Evolutionary conservation across 495 filamentous ascomycete species (phyloP).

Genomic region (Aspergillus bridgeri): DNA sequence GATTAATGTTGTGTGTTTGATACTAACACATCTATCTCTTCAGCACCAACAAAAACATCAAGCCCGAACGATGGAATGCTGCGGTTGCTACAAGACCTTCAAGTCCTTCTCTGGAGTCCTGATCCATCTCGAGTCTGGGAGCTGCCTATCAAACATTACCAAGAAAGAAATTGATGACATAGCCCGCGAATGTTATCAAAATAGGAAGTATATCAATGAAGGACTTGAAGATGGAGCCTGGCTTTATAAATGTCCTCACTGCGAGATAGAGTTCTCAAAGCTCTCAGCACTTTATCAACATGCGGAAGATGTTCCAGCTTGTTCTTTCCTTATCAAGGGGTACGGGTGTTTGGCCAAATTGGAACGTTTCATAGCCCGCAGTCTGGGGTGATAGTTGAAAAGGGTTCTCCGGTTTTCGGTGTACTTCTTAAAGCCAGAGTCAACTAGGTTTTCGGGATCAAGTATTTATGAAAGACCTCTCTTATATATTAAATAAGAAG

Average conservation of each 20-base stretch:
- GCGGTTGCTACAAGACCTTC: conserved; percentile 16
- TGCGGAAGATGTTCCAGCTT: conserved; percentile 13
- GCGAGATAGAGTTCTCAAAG: conserved; percentile 8
- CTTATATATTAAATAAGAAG: no score
- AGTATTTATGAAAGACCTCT: no score
- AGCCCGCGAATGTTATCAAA: conserved; percentile 13
- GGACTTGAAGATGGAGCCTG: conserved; percentile 4
- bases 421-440: background rate
- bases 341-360: conserved; percentile 10
- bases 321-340: conserved; percentile 1
- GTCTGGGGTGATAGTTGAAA: conserved; percentile 7
- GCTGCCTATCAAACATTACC: conserved; percentile 11
- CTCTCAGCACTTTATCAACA: conserved; percentile 14
- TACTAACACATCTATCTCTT: conserved; percentile 8
- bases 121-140: conserved; percentile 17
- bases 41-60: conserved; percentile 16
- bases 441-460: no score
- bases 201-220: conserved; percentile 11
- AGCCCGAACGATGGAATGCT: conserved; percentile 14
- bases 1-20: background rate
- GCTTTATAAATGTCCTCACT: conserved; percentile 10
- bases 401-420: conserved; percentile 4
- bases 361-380: conserved; percentile 9
- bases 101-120: conserved; percentile 15
- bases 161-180: conserved; percentile 8